Conservation (phyloP, 371 early-diverging fungal genomes). For the Rhizomucor miehei region DNA sequence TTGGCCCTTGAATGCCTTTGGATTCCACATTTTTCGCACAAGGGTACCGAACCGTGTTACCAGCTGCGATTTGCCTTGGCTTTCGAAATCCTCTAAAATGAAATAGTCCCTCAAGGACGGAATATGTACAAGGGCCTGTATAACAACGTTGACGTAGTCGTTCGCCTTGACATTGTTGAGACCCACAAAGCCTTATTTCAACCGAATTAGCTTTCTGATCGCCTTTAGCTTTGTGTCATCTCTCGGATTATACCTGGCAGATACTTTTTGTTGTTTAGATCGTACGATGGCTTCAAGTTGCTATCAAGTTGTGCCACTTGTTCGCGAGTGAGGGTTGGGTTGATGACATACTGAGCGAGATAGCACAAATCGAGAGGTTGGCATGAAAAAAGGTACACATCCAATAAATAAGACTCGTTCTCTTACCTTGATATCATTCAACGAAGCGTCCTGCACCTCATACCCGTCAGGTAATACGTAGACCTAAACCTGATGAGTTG, state of each 20-base stretch:
- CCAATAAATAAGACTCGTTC: neutral
- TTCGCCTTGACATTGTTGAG: constrained; percentile 95
- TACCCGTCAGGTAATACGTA: constrained; percentile 95
- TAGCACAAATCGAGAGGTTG: neutral
- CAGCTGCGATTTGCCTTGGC: constrained; percentile 54
- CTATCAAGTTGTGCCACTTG: constrained; percentile 74
- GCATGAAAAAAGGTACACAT: too few species aligned
- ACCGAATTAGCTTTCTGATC: neutral
- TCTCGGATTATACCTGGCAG: constrained; percentile 61
- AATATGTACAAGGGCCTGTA: constrained; percentile 91
- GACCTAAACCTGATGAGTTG: too few species aligned
- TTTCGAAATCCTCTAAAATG: constrained; percentile 64
- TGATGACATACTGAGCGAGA: constrained; percentile 66
- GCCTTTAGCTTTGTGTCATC: neutral
- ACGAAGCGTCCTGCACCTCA: constrained; percentile 82
- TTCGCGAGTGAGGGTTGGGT: constrained; percentile 74
- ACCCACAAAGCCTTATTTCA: constrained; percentile 80
- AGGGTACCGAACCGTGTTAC: constrained; percentile 80
- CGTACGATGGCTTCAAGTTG: constrained; percentile 61
- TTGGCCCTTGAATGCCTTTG: constrained; percentile 92
- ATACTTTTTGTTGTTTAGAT: constrained; percentile 86
- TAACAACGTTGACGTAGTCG: constrained; percentile 92
- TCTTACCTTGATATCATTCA: constrained; percentile 87
- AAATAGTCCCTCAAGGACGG: constrained; percentile 86
- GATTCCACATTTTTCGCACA: constrained; percentile 93